These are phyloP conservation scores for Cladosporium sp. DNA, from an alignment of 2,329 filamentous ascomycete species.

Conservation along the genomic window DNA sequence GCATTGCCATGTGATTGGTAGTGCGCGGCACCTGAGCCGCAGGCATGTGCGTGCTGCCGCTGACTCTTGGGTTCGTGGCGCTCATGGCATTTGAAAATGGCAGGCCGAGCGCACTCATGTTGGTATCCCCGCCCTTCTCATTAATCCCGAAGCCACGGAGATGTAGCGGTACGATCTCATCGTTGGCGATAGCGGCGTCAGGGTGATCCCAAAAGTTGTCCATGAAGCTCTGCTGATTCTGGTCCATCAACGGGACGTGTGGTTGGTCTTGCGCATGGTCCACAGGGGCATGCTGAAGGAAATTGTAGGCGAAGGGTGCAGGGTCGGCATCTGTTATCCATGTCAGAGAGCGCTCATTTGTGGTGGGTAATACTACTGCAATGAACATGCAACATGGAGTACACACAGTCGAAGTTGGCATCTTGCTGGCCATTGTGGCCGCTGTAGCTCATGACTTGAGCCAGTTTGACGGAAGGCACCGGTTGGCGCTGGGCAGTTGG, in stretches of 20 bases:
- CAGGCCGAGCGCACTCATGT: not conserved
- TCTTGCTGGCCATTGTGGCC: constrained; percentile 11
- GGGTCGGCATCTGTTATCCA: not conserved
- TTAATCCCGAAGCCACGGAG: constrained; percentile 2
- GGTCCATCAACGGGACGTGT: constrained; percentile 2
- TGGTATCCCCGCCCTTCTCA: not conserved
- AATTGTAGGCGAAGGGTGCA: constrained; percentile 4
- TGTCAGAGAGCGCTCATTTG: too few species aligned
- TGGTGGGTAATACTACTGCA: not conserved
- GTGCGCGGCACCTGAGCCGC: not conserved
- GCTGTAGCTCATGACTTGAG: constrained; percentile 9
- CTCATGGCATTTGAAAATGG: constrained; percentile 4
- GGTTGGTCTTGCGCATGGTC: constrained; percentile 1
- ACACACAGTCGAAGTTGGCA: constrained; percentile 5
- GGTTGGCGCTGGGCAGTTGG: not conserved
- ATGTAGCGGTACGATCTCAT: not conserved
- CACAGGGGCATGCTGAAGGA: not conserved
- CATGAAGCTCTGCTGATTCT: constrained; percentile 3
- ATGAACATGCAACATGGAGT: not conserved
- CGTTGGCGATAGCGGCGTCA: not conserved
- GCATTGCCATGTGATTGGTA: constrained; percentile 5
- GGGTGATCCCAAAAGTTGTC: constrained; percentile 6
- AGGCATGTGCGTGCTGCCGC: constrained; percentile 1
- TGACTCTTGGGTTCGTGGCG: not conserved
- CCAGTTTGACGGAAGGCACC: constrained; percentile 8